These are phyloP conservation scores for Sporothrix pseudoabietina DNA, from an alignment of 2,329 filamentous ascomycete genomes.

Conservation along the genomic window DNA sequence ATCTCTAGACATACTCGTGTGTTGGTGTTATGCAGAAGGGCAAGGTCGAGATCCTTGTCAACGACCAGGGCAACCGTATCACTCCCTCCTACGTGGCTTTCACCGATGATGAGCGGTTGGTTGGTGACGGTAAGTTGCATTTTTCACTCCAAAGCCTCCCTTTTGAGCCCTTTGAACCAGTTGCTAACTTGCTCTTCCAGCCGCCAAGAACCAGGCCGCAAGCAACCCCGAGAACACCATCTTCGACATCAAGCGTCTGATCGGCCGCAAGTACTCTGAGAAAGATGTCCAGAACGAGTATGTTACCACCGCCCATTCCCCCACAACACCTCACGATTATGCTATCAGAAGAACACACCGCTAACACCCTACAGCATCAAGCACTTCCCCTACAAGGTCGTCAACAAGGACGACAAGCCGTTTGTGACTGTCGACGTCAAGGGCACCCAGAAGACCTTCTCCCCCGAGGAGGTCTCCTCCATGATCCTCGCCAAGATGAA, in stretches of 20 bases:
- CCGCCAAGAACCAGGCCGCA: conserved; percentile 93
- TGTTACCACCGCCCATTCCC: background rate
- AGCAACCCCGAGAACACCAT: conserved; percentile 75
- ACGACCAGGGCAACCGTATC: conserved; percentile 94
- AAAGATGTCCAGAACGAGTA: conserved; percentile 83
- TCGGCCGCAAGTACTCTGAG: conserved; percentile 80
- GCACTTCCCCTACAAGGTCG: conserved; percentile 97
- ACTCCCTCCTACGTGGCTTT: conserved; percentile 95
- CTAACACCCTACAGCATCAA: conserved; percentile 59
- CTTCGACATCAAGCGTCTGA: conserved; percentile 84
- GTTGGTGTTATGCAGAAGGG: conserved; percentile 96
- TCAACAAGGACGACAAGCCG: conserved; percentile 88
- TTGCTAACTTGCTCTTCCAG: conserved; percentile 18
- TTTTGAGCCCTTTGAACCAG: background rate
- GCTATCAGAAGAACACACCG: background rate
- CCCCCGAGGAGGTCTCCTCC: conserved; percentile 62
- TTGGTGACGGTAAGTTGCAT: conserved; percentile 69
- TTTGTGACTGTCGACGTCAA: conserved; percentile 70
- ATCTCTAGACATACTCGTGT: conserved; percentile 69
- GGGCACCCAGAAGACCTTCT: conserved; percentile 59
- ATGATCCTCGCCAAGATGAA: conserved; percentile 67
- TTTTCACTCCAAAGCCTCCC: background rate
- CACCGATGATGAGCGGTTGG: conserved; percentile 93
- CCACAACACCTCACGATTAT: background rate
- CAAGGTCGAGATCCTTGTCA: conserved; percentile 93